A percentile compares a stretch with the other conserved stretches of the same genome.
Conservation (phyloP, 2,329 filamentous ascomycete species). For the Colletotrichum tabaci region DNA sequence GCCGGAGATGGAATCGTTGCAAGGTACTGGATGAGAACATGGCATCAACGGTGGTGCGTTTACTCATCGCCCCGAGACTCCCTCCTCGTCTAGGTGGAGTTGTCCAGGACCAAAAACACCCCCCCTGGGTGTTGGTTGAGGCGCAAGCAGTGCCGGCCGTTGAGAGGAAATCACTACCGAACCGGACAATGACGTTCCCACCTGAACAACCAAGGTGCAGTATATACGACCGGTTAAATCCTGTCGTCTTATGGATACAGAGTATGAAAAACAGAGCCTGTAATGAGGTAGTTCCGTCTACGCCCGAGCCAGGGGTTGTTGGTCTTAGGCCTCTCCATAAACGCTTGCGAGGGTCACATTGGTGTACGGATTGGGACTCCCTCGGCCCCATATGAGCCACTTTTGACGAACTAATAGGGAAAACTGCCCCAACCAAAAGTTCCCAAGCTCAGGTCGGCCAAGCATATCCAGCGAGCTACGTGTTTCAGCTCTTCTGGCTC, state of each 20-base stretch:
- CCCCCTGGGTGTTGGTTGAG: background rate
- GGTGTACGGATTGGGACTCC: constrained; percentile 15
- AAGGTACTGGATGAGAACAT: background rate
- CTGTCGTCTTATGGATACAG: background rate
- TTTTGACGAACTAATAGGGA: constrained; percentile 14
- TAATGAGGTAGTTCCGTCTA: background rate
- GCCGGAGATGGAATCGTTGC: background rate
- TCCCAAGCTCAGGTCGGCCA: constrained; percentile 17
- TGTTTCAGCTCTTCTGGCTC: constrained; percentile 31
- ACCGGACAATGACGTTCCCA: background rate
- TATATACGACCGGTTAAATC: constrained; percentile 13
- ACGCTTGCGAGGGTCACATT: constrained; percentile 14
- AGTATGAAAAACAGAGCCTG: background rate
- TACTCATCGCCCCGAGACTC: background rate
- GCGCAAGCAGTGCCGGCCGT: background rate
- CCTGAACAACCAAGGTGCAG: background rate
- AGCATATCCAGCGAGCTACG: constrained; percentile 15
- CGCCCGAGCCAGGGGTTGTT: background rate
- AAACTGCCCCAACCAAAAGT: background rate
- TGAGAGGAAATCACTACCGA: no score
- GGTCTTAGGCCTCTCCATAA: background rate
- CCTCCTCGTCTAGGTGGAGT: background rate
- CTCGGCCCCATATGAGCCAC: constrained; percentile 20
- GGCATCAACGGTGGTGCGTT: background rate
- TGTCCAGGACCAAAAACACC: background rate